These are phyloP conservation scores for Pulveroboletus sp. DNA, from an alignment of 1,284 basidiomycete genomes.

Conservation along the genomic window DNA sequence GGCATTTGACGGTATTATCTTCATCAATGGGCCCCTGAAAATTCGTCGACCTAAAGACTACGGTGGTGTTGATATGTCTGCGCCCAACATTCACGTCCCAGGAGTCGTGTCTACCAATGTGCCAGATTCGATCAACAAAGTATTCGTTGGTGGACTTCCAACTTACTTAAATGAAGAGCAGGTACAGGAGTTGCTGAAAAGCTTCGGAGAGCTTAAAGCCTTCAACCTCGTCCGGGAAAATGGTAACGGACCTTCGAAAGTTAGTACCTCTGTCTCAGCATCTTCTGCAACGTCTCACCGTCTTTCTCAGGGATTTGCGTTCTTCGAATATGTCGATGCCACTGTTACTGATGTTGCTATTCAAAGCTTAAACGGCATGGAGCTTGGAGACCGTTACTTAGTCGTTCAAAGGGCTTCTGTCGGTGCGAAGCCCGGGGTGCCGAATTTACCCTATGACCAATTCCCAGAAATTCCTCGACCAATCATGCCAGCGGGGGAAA, in stretches of 20 bases:
- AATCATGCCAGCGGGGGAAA: conserved; percentile 79
- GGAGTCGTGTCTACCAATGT: conserved; percentile 96
- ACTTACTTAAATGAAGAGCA: conserved; percentile 96
- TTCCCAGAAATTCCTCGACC: conserved; percentile 78
- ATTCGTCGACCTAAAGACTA: conserved; percentile 98
- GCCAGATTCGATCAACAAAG: conserved; percentile 96
- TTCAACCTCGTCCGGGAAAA: conserved; percentile 98
- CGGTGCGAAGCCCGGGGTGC: conserved; percentile 76
- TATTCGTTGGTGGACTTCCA: conserved; percentile 96
- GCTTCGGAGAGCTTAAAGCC: conserved; percentile 94
- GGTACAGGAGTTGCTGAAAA: conserved; percentile 95
- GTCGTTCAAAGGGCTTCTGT: conserved; percentile 97
- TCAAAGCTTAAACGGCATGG: conserved; percentile 95
- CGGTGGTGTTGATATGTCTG: conserved; percentile 66
- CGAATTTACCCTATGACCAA: conserved; percentile 66
- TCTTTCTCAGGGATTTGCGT: conserved; percentile 84
- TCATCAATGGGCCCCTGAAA: conserved; percentile 89
- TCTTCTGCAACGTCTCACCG: conserved; percentile 12
- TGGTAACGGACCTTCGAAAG: conserved; percentile 87
- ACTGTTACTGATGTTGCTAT: conserved; percentile 93
- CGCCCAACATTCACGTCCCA: conserved; percentile 78
- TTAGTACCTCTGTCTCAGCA: conserved; percentile 31
- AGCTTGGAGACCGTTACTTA: conserved; percentile 93
- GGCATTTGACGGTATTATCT: conserved; percentile 96
- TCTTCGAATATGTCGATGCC: conserved; percentile 96